These are phyloP conservation scores for Ilex asprella DNA, from an alignment of 257 asterid species.

Conservation along the genomic window DNA sequence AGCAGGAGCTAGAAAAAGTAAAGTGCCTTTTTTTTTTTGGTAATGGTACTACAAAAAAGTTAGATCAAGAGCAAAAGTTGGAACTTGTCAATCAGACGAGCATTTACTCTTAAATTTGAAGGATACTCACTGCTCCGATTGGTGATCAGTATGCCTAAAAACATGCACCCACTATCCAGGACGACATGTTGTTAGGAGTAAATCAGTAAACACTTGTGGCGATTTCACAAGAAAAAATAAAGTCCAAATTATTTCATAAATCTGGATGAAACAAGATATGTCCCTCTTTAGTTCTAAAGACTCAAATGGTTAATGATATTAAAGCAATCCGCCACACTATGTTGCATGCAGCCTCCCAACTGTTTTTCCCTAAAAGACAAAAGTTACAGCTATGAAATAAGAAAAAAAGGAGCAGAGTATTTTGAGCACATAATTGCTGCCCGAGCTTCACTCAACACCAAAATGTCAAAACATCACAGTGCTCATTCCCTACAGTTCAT, in stretches of 20 bases:
- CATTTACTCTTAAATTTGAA: no score
- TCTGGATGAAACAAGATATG: conserved; percentile 1
- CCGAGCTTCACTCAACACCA: conserved; percentile 16
- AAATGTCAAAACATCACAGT: neutral
- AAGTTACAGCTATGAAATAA: conserved; percentile 22
- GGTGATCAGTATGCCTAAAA: no score
- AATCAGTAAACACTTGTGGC: neutral
- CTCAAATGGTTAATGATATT: conserved; percentile 15
- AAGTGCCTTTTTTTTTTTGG: no score
- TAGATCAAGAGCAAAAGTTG: no score
- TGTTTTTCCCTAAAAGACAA: conserved; percentile 19
- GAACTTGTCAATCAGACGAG: no score
- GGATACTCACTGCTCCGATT: no score
- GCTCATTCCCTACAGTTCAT: conserved; percentile 48
- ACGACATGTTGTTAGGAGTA: no score
- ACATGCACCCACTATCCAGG: no score
- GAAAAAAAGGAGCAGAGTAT: conserved; percentile 7
- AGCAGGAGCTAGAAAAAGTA: no score
- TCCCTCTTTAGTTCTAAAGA: conserved; percentile 7
- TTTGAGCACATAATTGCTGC: conserved; percentile 8
- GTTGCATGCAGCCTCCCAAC: conserved; percentile 26
- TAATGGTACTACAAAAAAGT: no score
- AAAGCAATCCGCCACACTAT: conserved; percentile 20
- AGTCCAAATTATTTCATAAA: neutral
- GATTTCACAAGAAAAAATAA: neutral